Base-by-base conservation (phyloP, 2,329 filamentous ascomycete genomes). In the Bipolaris sorokiniana region DNA sequence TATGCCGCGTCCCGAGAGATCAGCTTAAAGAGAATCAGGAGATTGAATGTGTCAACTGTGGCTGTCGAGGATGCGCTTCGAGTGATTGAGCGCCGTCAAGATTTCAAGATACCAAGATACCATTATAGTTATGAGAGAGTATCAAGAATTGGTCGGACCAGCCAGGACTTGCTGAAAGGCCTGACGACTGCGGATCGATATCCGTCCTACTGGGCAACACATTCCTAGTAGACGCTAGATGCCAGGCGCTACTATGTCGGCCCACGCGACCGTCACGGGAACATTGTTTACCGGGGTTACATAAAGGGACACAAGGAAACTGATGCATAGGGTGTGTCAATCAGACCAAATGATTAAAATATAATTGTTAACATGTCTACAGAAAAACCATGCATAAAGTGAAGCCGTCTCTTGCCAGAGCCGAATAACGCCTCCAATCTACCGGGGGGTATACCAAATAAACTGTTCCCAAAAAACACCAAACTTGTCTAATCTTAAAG, bases 21-120 rank as follows among this genome's bases (percentile, higher is more conserved):
- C 87, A 96, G 76, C 79, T 99, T 73, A 97, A 97, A 78, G 92
- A 96, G 70, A 88, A 92, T 40, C 90, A 95, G 75, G 90, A 91
- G 36, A 88, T 98, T 31, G 90, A 98, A 77, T 99, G 95, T 73
- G 92, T 98, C 49, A 97, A 86, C 78, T 99, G 95, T 77, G 95
- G 95, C 7, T 99, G 95, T 77, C 84, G 91, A 71, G 94, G 94
- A 0, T 98, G 94, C 77, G 86, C 91, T 15, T 96, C 92, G 45
- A 90, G 87, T 71, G 93, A 97, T 76, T 97, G 72, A 74, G 60
- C 44, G n/a, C 38, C 15, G 26, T 11, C 15, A 51, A 50, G 33
- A 58, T 31, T 36, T 23, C n/a, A 16, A 23, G 22, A 5, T 26
- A 47, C 34, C n/a, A 16, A 23, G 22, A 5, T 26, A 47, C 34